Percentiles rank a stretch among this genome's conserved stretches.
Conservation (phyloP, 768 basidiomycete genomes). For the Pulveroboletus sp. region DNA sequence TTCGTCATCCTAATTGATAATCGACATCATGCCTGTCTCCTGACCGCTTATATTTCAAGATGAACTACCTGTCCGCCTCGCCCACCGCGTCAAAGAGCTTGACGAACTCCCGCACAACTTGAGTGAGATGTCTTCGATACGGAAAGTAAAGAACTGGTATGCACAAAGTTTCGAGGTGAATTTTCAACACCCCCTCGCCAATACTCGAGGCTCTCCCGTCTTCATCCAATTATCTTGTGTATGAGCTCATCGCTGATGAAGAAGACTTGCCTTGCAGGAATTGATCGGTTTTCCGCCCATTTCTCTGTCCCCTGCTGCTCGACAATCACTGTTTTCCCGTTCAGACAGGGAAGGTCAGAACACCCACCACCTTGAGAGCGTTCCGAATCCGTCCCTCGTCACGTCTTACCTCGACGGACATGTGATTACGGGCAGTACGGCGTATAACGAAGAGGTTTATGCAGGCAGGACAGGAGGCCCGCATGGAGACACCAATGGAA, state of each 20-base stretch:
- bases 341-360: conserved; percentile 33
- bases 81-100: conserved; percentile 94
- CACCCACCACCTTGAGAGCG: conserved; percentile 59
- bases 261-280: conserved; percentile 50
- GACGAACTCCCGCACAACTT: conserved; percentile 91
- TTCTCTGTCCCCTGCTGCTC: conserved; percentile 60
- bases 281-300: conserved; percentile 82
- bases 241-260: conserved; percentile 1
- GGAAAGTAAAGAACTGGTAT: conserved; percentile 97
- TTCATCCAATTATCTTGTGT: not conserved
- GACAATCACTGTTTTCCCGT: conserved; percentile 55
- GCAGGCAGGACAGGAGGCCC: conserved; percentile 2
- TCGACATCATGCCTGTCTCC: not conserved
- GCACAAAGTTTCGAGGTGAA: conserved; percentile 95
- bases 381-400: conserved; percentile 73
- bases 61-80: conserved; percentile 91
- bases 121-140: conserved; percentile 85
- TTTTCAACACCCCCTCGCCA: not conserved
- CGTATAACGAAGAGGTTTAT: not conserved
- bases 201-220: not conserved
- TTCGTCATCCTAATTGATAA: not conserved
- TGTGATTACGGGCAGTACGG: conserved; percentile 18
- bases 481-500: conserved; percentile 27
- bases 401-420: conserved; percentile 30
- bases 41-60: conserved; percentile 39